Evolutionary conservation across 768 basidiomycete species (phyloP).

Genomic region (Leucocoprinus leucothites): DNA sequence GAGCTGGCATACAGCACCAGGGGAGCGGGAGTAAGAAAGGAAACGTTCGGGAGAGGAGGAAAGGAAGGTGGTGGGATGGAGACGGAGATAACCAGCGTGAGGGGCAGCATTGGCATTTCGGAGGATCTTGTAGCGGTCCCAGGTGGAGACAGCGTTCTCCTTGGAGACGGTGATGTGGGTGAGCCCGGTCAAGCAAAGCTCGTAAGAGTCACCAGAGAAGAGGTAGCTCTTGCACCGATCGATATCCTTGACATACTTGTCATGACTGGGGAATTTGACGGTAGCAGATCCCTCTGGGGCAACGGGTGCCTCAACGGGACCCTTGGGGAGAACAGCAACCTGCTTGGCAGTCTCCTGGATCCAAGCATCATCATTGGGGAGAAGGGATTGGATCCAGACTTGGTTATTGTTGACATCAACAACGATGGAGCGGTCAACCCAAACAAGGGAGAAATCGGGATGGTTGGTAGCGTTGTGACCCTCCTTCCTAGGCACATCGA

Average conservation of each 20-base stretch:
- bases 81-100: constrained; percentile 77
- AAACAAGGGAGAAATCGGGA: constrained; percentile 73
- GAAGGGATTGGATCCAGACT: constrained; percentile 63
- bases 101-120: constrained; percentile 84
- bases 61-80: constrained; percentile 74
- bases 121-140: constrained; percentile 73
- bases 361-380: constrained; percentile 61
- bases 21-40: constrained; percentile 70
- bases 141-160: constrained; percentile 35
- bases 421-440: constrained; percentile 77
- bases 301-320: background rate
- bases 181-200: constrained; percentile 83
- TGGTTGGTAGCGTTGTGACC: constrained; percentile 32
- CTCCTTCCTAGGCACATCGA: constrained; percentile 33
- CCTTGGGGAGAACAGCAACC: constrained; percentile 1
- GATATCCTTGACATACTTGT: constrained; percentile 66
- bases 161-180: constrained; percentile 54
- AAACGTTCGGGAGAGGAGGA: constrained; percentile 94
- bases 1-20: constrained; percentile 67
- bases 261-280: constrained; percentile 54
- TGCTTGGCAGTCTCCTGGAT: constrained; percentile 36
- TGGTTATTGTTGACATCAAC: constrained; percentile 50
- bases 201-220: constrained; percentile 86
- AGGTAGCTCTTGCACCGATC: constrained; percentile 74
- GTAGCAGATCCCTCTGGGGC: background rate